phyloP scores from a whole-genome alignment of 225 moss, liverwort and hornwort species.

The Ulota crispa region DNA sequence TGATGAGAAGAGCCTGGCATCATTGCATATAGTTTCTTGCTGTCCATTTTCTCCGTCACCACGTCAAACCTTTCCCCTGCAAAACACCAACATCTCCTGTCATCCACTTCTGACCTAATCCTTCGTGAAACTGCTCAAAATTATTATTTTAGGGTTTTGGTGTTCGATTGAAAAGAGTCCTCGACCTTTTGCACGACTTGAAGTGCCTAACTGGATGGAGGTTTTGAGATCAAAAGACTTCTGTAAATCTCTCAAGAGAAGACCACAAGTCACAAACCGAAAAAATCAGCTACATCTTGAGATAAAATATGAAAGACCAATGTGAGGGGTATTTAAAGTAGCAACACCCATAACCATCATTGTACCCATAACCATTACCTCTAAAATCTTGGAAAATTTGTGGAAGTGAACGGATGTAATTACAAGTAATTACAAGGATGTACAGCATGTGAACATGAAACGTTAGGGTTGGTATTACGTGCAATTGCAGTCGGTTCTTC shows the following conservation, averaged over 20 bases:
- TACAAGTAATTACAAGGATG: too few species aligned
- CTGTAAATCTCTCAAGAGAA: background rate
- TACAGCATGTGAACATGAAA: too few species aligned
- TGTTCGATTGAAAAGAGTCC: background rate
- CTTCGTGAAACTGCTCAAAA: background rate
- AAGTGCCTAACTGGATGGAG: background rate
- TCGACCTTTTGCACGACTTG: background rate
- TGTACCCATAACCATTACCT: too few species aligned
- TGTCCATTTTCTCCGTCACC: conserved; percentile 45
- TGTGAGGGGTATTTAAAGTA: too few species aligned
- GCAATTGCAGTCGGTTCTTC: too few species aligned
- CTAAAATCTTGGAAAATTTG: too few species aligned
- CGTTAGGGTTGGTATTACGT: too few species aligned
- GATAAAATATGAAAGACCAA: background rate
- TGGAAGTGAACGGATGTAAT: too few species aligned
- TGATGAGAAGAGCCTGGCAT: conserved; percentile 45
- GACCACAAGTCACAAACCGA: background rate
- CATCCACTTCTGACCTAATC: background rate
- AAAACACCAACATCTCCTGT: conserved; percentile 17
- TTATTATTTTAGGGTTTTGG: background rate
- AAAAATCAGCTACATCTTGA: background rate
- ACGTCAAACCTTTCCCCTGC: conserved; percentile 49
- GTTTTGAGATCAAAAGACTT: background rate
- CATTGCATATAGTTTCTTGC: conserved; percentile 48
- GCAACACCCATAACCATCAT: too few species aligned